Percentiles rank a stretch among this genome's conserved stretches.
These are phyloP conservation scores for Xylariaceae sp. DNA, from an alignment of 2,329 filamentous ascomycete species.

Conservation along the genomic window DNA sequence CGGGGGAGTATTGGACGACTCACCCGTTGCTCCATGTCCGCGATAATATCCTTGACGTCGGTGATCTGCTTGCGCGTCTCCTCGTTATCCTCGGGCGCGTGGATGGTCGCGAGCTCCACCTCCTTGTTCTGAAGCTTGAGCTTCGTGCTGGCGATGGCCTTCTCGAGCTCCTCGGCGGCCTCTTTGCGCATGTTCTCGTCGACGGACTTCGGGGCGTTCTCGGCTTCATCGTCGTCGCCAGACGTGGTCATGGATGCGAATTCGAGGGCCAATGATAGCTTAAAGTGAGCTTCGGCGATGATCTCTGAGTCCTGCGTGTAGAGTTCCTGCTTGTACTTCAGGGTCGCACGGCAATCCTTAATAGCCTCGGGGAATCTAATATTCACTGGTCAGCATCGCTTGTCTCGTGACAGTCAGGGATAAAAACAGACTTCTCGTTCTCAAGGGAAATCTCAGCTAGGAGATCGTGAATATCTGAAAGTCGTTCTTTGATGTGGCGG, in stretches of 20 bases:
- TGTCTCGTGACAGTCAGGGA: slow-evolving; percentile 7
- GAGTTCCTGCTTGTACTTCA: slow-evolving; percentile 73
- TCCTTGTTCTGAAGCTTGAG: slow-evolving; percentile 67
- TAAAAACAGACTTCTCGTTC: slow-evolving; percentile 65
- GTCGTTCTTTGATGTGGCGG: slow-evolving; percentile 70
- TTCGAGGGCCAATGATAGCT: slow-evolving; percentile 89
- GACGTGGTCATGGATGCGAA: slow-evolving; percentile 75
- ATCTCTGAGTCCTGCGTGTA: slow-evolving; percentile 77
- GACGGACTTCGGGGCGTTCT: slow-evolving; percentile 45
- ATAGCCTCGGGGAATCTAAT: slow-evolving; percentile 78
- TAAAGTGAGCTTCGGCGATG: slow-evolving; percentile 92
- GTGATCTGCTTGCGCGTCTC: slow-evolving; percentile 56
- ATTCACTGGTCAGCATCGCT: slow-evolving; percentile 17
- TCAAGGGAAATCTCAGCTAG: slow-evolving; percentile 96
- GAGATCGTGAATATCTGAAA: slow-evolving; percentile 89
- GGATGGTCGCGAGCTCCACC: slow-evolving; percentile 56
- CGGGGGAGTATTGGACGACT: slow-evolving; percentile 32
- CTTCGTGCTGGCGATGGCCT: slow-evolving; percentile 67
- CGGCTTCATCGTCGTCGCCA: slow-evolving; percentile 40
- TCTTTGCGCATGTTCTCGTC: slow-evolving; percentile 68
- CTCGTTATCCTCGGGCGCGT: slow-evolving; percentile 63
- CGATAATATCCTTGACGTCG: slow-evolving; percentile 72
- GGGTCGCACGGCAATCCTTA: slow-evolving; percentile 69
- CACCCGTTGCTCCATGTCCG: slow-evolving; percentile 72
- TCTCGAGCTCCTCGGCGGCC: slow-evolving; percentile 64